phyloP scores from a whole-genome alignment of 371 early-diverging fungal genomes.

The Mucor irregularis region DNA sequence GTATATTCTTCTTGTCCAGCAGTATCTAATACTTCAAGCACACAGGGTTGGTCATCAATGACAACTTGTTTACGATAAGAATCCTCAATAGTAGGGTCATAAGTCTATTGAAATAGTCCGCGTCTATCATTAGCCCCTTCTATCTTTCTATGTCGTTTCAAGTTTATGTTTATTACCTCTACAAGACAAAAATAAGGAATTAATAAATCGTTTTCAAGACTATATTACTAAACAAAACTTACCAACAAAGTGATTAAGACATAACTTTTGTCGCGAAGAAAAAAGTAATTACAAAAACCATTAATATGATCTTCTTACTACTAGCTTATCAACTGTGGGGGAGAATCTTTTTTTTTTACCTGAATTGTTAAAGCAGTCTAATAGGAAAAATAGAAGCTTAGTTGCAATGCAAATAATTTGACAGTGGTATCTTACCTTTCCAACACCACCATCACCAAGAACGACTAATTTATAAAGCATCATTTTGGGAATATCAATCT shows the following conservation, averaged over 20 bases:
- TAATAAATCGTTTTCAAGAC: neutral
- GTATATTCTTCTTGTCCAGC: constrained; percentile 90
- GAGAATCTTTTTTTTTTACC: constrained; percentile 14
- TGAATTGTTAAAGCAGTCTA: constrained; percentile 40
- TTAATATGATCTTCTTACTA: no score
- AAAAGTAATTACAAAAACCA: neutral
- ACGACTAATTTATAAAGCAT: constrained; percentile 65
- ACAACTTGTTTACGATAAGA: constrained; percentile 77
- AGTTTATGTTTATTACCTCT: constrained; percentile 66
- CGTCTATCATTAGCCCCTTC: no score
- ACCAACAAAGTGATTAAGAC: constrained; percentile 78
- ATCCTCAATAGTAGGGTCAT: constrained; percentile 44
- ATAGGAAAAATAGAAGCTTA: neutral
- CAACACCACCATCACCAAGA: constrained; percentile 58
- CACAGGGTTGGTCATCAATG: constrained; percentile 84
- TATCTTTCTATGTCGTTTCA: constrained; percentile 71
- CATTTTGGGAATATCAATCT: constrained; percentile 35
- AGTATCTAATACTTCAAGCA: constrained; percentile 93
- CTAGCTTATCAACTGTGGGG: no score
- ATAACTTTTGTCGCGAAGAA: constrained; percentile 42
- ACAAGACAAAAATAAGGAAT: constrained; percentile 2
- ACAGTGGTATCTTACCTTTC: constrained; percentile 39
- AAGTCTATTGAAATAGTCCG: constrained; percentile 49
- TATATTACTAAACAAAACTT: constrained; percentile 8
- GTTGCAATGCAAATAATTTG: neutral